These are phyloP conservation scores for Botrytis fabae DNA, from an alignment of 2,329 filamentous ascomycete genomes.

Conservation along the genomic window DNA sequence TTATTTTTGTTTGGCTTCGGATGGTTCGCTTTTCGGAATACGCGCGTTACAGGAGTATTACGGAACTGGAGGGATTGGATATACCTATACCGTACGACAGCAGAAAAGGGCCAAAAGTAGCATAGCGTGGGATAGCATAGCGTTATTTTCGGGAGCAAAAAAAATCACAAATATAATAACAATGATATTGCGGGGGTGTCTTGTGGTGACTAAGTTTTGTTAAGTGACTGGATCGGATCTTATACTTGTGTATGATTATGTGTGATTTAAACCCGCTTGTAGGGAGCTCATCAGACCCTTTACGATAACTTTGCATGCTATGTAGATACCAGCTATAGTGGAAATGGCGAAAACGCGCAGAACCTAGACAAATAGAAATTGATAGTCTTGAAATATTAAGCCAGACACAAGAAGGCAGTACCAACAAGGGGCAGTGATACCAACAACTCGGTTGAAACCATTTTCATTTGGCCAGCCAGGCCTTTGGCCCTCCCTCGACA, in stretches of 20 bases:
- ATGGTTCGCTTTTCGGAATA: background rate
- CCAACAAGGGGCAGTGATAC: background rate
- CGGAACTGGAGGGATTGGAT: background rate
- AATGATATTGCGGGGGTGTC: background rate
- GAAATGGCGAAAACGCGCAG: background rate
- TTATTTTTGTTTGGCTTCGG: background rate
- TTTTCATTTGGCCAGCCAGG: background rate
- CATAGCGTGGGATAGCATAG: background rate
- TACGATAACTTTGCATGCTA: background rate
- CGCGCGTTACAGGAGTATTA: background rate
- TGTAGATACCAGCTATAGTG: background rate
- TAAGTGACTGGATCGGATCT: background rate
- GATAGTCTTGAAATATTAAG: background rate
- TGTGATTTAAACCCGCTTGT: background rate
- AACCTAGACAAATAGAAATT: background rate
- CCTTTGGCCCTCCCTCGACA: background rate
- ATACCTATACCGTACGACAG: background rate
- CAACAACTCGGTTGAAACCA: background rate
- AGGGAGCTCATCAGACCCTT: background rate
- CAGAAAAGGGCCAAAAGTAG: background rate
- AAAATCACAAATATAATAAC: background rate
- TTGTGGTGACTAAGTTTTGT: background rate
- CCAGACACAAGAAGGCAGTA: background rate
- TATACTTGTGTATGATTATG: background rate
- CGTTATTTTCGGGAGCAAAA: background rate